phyloP scores from a whole-genome alignment of 495 filamentous ascomycete genomes.

The Pyrenopolyporus hunteri region DNA sequence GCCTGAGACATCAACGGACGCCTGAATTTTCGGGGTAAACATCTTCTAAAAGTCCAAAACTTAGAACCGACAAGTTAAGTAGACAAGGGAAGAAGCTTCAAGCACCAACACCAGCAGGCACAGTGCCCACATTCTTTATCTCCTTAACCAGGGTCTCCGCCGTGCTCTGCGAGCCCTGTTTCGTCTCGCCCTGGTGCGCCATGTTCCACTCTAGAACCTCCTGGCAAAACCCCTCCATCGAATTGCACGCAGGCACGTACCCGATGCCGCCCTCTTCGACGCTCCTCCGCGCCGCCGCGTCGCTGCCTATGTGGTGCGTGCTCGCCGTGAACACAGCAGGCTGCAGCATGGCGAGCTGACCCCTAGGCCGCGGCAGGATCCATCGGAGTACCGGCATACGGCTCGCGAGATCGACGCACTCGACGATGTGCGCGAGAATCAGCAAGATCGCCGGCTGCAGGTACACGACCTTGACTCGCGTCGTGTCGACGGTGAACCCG shows the following conservation, averaged over 20 bases:
- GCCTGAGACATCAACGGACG: no score
- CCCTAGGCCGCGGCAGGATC: slow-evolving; percentile 45
- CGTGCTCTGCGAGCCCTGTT: background rate
- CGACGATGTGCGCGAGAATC: slow-evolving; percentile 54
- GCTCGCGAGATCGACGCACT: slow-evolving; percentile 46
- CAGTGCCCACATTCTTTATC: slow-evolving; percentile 2
- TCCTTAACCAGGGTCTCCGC: slow-evolving; percentile 1
- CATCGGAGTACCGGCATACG: slow-evolving; percentile 47
- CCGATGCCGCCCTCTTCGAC: slow-evolving; percentile 60
- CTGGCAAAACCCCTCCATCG: slow-evolving; percentile 60
- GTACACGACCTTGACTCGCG: slow-evolving; percentile 41
- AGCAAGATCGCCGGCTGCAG: slow-evolving; percentile 54
- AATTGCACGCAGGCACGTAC: slow-evolving; percentile 51
- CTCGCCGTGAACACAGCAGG: slow-evolving; percentile 56
- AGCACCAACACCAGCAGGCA: background rate
- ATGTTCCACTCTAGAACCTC: slow-evolving; percentile 58
- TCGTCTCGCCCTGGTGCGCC: slow-evolving; percentile 16
- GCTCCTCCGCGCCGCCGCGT: slow-evolving; percentile 51
- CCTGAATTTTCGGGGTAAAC: no score
- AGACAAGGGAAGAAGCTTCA: no score
- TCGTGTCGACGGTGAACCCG: slow-evolving; percentile 32
- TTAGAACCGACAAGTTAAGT: no score
- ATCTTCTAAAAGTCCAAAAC: no score
- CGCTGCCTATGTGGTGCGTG: slow-evolving; percentile 53
- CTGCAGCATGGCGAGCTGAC: slow-evolving; percentile 53